Conservation (phyloP, 2,329 filamentous ascomycete genomes). For the Daldinia sp. region DNA sequence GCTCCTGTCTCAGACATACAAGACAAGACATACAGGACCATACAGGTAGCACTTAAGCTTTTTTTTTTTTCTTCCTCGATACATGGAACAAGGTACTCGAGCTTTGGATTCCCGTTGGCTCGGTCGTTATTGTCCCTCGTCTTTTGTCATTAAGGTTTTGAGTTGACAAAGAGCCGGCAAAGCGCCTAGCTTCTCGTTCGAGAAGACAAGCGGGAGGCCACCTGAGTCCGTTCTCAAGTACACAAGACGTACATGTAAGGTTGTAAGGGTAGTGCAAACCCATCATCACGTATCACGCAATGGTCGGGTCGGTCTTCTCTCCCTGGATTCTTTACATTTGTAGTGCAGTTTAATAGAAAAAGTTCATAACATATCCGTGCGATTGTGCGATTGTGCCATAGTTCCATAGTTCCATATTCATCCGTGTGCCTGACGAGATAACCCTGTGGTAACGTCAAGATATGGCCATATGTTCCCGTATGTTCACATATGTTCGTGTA, state of each 20-base stretch:
- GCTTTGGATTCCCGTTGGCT: slow-evolving; percentile 13
- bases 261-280: slow-evolving; percentile 22
- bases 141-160: slow-evolving; percentile 26
- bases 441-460: slow-evolving; percentile 9
- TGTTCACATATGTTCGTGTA: slow-evolving; percentile 1
- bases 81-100: slow-evolving; percentile 29
- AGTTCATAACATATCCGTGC: slow-evolving; percentile 34
- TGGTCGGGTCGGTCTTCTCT: slow-evolving; percentile 24
- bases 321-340: slow-evolving; percentile 16
- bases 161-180: slow-evolving; percentile 32
- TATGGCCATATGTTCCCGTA: slow-evolving; percentile 3
- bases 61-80: slow-evolving; percentile 14
- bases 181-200: slow-evolving; percentile 26
- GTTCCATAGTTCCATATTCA: slow-evolving; percentile 15
- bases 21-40: slow-evolving; percentile 4
- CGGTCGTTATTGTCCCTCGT: slow-evolving; percentile 26
- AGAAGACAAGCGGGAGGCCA: slow-evolving; percentile 29
- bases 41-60: slow-evolving; percentile 24
- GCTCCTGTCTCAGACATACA: slow-evolving; percentile 36
- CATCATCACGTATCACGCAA: slow-evolving; percentile 24
- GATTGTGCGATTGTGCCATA: slow-evolving; percentile 24
- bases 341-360: slow-evolving; percentile 21
- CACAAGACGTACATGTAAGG: slow-evolving; percentile 3
- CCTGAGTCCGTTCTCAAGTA: slow-evolving; percentile 33
- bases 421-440: slow-evolving; percentile 33